Percentiles rank a stretch among this genome's conserved stretches.
Evolutionary conservation across 2,329 filamentous ascomycete genomes (phyloP).

Genomic region (Penicillium sp.): DNA sequence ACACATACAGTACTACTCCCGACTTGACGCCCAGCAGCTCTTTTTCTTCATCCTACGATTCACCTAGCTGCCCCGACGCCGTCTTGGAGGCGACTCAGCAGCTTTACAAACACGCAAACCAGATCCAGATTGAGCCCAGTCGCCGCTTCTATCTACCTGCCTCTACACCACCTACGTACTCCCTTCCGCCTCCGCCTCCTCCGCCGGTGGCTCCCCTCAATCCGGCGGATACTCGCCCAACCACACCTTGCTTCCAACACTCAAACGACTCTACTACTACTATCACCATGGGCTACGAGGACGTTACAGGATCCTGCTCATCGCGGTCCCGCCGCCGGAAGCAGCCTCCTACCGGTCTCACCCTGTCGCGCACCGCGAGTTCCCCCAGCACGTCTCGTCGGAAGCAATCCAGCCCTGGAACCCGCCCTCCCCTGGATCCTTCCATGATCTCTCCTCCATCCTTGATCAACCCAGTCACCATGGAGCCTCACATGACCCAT

Average conservation of each 20-base stretch:
- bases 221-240: constrained; percentile 23
- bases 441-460: constrained; percentile 41
- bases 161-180: constrained; percentile 21
- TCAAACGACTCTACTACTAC: constrained; percentile 29
- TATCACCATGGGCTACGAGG: constrained; percentile 31
- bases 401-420: constrained; percentile 24
- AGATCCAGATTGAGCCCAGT: constrained; percentile 12
- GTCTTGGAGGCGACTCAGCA: constrained; percentile 30
- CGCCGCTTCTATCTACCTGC: constrained; percentile 27
- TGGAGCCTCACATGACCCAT: constrained; percentile 39
- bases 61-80: constrained; percentile 28
- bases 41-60: constrained; percentile 38
- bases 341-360: constrained; percentile 32
- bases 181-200: constrained; percentile 22
- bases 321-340: constrained; percentile 32
- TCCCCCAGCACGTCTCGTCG: constrained; percentile 18
- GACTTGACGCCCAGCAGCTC: constrained; percentile 41
- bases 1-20: constrained; percentile 32
- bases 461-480: constrained; percentile 38
- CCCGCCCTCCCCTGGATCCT: constrained; percentile 33
- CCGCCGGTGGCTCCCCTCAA: constrained; percentile 24
- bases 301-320: constrained; percentile 23
- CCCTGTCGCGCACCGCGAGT: constrained; percentile 23
- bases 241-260: constrained; percentile 13
- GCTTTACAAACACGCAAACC: constrained; percentile 25